phyloP scores from a whole-genome alignment of 2,329 filamentous ascomycete genomes.

The Xylariales sp. region DNA sequence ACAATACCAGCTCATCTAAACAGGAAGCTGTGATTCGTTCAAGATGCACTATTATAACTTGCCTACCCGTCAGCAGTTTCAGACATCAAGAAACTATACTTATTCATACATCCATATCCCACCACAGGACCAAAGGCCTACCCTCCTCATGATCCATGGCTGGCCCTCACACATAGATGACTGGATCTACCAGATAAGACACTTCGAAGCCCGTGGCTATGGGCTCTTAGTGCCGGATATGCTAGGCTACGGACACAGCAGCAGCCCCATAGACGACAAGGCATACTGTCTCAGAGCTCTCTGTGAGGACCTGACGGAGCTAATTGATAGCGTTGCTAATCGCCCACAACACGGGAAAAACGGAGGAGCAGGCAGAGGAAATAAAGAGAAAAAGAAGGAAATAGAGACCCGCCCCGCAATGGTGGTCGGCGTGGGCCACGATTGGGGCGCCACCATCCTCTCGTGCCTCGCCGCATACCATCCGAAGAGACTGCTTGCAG shows the following conservation, averaged over 20 bases:
- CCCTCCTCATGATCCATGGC: conserved; percentile 7
- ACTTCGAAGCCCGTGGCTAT: conserved; percentile 23
- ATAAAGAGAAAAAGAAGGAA: no score
- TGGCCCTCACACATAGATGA: conserved; percentile 9
- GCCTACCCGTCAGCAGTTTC: background rate
- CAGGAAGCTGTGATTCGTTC: no score
- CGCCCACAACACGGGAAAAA: no score
- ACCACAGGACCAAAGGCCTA: background rate
- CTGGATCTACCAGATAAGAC: conserved; percentile 10
- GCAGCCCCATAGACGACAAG: conserved; percentile 24
- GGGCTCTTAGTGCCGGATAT: conserved; percentile 27
- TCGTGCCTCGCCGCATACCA: conserved; percentile 31
- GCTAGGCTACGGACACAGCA: conserved; percentile 24
- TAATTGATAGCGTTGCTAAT: conserved; percentile 27
- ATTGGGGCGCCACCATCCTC: conserved; percentile 33
- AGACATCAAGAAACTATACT: conserved; percentile 21
- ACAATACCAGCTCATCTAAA: no score
- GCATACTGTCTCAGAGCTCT: conserved; percentile 25
- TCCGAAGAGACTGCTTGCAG: conserved; percentile 27
- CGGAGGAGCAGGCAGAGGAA: no score
- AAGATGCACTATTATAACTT: no score
- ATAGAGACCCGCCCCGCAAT: conserved; percentile 16
- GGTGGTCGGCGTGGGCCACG: conserved; percentile 34
- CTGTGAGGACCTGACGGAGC: conserved; percentile 25
- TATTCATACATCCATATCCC: conserved; percentile 6